phyloP scores from a whole-genome alignment of 345 rosid species.

The Reutealis trisperma region DNA sequence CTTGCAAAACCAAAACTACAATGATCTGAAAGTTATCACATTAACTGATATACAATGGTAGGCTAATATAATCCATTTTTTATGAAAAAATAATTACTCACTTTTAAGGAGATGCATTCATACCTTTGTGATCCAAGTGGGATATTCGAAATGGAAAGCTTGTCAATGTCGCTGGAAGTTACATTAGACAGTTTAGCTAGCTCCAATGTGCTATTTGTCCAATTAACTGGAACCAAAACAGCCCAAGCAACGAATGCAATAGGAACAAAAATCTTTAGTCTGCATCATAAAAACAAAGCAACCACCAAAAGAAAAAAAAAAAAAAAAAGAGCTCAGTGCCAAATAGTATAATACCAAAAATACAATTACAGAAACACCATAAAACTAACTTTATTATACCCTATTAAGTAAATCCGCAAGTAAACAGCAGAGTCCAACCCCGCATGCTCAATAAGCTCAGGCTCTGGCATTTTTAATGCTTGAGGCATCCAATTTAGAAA shows the following conservation, averaged over 20 bases:
- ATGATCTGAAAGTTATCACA: too few relatives aligned
- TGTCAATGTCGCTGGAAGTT: constrained; percentile 84
- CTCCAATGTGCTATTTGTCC: constrained; percentile 54
- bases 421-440: constrained; percentile 96
- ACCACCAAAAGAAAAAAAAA: not conserved
- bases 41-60: not conserved
- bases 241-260: constrained; percentile 75
- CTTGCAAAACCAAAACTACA: too few relatives aligned
- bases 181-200: constrained; percentile 43
- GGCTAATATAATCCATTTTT: not conserved
- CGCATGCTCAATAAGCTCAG: constrained; percentile 93
- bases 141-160: constrained; percentile 84
- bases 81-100: not conserved
- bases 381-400: constrained; percentile 42
- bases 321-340: constrained; percentile 15
- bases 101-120: not conserved
- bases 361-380: not conserved
- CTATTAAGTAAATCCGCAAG: constrained; percentile 87
- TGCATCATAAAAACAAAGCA: constrained; percentile 23
- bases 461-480: constrained; percentile 93
- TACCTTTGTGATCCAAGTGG: constrained; percentile 68
- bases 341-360: not conserved
- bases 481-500: constrained; percentile 95
- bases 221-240: constrained; percentile 76
- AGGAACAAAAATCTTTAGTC: constrained; percentile 88